Evolutionary conservation across 768 basidiomycete species (phyloP).

Genomic region (Hypsizygus marmoreus): DNA sequence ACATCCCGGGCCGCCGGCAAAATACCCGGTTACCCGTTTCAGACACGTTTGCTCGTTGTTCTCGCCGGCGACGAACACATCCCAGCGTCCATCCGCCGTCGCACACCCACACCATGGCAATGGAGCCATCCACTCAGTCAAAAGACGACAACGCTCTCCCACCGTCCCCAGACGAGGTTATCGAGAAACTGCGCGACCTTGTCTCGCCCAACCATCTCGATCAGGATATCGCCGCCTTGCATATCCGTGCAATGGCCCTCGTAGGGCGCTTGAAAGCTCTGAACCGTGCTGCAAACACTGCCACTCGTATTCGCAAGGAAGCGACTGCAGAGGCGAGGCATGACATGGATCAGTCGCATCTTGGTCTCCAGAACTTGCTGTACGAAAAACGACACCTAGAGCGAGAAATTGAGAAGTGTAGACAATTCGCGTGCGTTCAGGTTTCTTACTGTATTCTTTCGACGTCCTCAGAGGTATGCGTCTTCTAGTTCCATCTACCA

Average conservation of each 20-base stretch:
- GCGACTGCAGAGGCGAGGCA: conserved; percentile 77
- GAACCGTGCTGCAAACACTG: conserved; percentile 72
- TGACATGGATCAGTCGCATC: conserved; percentile 89
- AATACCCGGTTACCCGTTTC: too few species aligned
- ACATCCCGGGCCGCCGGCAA: conserved; percentile 9
- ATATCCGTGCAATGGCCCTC: conserved; percentile 72
- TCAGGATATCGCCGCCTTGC: conserved; percentile 52
- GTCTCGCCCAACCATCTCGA: conserved; percentile 46
- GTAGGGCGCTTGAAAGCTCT: conserved; percentile 79
- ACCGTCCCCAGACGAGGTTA: conserved; percentile 49
- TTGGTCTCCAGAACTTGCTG: conserved; percentile 82
- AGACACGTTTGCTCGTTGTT: neutral
- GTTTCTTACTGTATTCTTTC: neutral
- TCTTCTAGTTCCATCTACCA: conserved; percentile 79
- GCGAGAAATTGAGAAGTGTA: conserved; percentile 89
- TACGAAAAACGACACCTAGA: conserved; percentile 91
- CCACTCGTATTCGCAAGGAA: conserved; percentile 67
- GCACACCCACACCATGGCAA: conserved; percentile 13
- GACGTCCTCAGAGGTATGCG: neutral
- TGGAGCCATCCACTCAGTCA: conserved; percentile 24
- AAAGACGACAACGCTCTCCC: conserved; percentile 29
- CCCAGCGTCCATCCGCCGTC: too few species aligned
- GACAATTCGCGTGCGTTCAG: conserved; percentile 80
- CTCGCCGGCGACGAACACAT: too few species aligned
- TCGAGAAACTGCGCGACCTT: conserved; percentile 66